Evolutionary conservation across 805 yeast species (phyloP).

Genomic region (Starmerella sp.): DNA sequence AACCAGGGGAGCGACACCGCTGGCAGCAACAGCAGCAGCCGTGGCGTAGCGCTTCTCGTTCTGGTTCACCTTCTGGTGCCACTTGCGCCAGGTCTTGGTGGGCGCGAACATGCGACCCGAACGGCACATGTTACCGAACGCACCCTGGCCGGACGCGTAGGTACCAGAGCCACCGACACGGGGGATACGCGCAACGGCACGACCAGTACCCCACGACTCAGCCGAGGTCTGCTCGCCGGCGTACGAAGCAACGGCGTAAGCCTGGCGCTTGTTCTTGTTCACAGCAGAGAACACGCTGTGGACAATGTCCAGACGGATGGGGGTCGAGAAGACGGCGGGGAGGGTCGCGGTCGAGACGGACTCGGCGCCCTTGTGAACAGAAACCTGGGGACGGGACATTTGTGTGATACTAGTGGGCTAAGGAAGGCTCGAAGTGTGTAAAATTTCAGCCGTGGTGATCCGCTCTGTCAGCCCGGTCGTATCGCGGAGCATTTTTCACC

Average conservation of each 20-base stretch:
- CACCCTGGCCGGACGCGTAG: conserved; percentile 99
- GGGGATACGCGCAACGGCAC: conserved; percentile 99
- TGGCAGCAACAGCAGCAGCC: conserved; percentile 98
- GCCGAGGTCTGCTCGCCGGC: conserved; percentile 99
- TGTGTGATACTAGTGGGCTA: not conserved
- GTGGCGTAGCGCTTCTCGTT: conserved; percentile 99
- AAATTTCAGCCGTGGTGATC: not conserved
- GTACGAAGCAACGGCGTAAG: conserved; percentile 98
- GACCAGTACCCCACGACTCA: conserved; percentile 99
- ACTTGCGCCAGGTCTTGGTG: conserved; percentile 99
- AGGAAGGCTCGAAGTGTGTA: not conserved
- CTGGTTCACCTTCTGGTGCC: conserved; percentile 99
- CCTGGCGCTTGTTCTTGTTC: conserved; percentile 99
- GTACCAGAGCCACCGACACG: conserved; percentile 99
- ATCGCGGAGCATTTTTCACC: not conserved
- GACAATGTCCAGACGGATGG: conserved; percentile 98
- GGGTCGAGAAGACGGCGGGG: conserved; percentile 99
- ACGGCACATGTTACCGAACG: conserved; percentile 99
- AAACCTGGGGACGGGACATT: conserved; percentile 82
- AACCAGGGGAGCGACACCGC: conserved; percentile 95
- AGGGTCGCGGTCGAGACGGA: conserved; percentile 75
- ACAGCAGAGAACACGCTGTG: conserved; percentile 97
- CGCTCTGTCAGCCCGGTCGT: not conserved
- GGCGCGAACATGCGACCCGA: conserved; percentile 99
- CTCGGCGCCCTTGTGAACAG: conserved; percentile 86